phyloP scores from a whole-genome alignment of 2,329 filamentous ascomycete species.

The Trichoderma endophyticum region DNA sequence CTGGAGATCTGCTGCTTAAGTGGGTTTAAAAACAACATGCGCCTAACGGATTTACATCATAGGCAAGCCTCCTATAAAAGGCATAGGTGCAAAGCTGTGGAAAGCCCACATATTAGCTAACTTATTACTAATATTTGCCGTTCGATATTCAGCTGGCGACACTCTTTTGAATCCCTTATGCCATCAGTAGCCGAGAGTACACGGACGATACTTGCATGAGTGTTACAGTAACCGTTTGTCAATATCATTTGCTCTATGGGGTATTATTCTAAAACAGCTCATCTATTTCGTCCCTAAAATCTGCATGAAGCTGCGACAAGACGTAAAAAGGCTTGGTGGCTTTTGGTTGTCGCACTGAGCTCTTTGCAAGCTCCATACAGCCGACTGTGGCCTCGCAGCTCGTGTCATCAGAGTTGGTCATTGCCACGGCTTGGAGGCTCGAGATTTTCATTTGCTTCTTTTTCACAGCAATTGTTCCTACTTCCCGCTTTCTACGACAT shows the following conservation, averaged over 20 bases:
- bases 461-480: neutral
- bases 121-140: neutral
- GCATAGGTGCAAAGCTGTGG: neutral
- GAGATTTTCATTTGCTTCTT: neutral
- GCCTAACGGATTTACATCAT: conserved; percentile 1
- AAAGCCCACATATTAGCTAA: neutral
- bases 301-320: neutral
- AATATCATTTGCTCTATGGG: neutral
- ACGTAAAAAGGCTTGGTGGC: neutral
- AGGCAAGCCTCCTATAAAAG: neutral
- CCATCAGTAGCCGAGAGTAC: neutral
- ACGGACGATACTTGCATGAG: neutral
- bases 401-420: neutral
- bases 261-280: conserved; percentile 1
- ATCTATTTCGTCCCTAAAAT: conserved; percentile 9
- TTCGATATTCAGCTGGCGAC: neutral
- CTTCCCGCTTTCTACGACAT: neutral
- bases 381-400: neutral
- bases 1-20: neutral
- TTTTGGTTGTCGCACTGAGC: neutral
- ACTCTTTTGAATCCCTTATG: neutral
- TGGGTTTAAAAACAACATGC: neutral
- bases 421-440: neutral
- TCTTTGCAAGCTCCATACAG: neutral
- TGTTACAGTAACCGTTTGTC: neutral